Conservation (phyloP, 495 filamentous ascomycete species). For the Penicillium daleae region DNA sequence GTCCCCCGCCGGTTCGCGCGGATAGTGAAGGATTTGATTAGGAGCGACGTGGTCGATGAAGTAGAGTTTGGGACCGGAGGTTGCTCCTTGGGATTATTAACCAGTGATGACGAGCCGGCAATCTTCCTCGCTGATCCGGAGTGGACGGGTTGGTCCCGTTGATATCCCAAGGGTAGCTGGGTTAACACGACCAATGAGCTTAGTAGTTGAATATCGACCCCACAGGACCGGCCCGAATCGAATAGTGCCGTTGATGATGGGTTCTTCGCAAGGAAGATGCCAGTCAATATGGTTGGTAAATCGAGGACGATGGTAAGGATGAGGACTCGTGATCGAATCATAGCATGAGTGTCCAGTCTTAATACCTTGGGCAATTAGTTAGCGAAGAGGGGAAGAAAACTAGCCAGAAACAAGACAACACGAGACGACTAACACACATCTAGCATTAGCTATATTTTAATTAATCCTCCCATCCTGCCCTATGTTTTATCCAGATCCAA, state of each 20-base stretch:
- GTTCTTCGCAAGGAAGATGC: neutral
- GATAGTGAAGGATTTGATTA: neutral
- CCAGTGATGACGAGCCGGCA: neutral
- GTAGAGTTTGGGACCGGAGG: neutral
- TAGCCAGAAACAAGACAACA: neutral
- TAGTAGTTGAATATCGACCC: neutral
- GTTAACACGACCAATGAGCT: neutral
- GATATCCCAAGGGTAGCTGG: neutral
- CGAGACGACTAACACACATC: neutral
- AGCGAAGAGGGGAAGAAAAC: neutral
- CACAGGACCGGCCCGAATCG: neutral
- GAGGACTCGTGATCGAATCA: neutral
- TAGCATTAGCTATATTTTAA: neutral
- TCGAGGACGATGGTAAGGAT: neutral
- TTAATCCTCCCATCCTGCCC: neutral
- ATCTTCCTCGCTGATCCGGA: neutral
- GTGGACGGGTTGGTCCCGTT: neutral
- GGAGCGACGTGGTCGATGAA: neutral
- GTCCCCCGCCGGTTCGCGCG: neutral
- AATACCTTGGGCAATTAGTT: neutral
- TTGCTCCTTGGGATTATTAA: neutral
- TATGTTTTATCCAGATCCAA: neutral
- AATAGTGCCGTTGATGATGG: neutral
- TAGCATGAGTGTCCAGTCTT: neutral
- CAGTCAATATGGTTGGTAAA: neutral